These are phyloP conservation scores for Sanchytrium tribonematis DNA, from an alignment of 371 early-diverging fungal genomes.

Conservation along the genomic window DNA sequence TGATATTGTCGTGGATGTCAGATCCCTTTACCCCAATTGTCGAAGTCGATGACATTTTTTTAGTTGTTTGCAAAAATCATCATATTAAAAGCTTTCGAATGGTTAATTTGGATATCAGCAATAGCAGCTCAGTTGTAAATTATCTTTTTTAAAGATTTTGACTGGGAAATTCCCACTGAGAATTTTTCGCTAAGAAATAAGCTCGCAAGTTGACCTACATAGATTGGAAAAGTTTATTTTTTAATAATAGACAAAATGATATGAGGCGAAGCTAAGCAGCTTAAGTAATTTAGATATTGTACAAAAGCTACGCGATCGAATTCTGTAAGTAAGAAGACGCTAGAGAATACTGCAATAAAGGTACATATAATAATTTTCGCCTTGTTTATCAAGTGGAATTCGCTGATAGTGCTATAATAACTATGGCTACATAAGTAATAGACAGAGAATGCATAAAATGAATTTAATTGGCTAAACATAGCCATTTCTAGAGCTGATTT, in stretches of 20 bases:
- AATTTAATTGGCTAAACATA: not conserved
- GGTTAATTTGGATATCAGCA: too few relatives aligned
- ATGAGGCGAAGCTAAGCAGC: not conserved
- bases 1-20: too few relatives aligned
- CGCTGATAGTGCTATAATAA: not conserved
- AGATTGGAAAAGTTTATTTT: not conserved
- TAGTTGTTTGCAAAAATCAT: too few relatives aligned
- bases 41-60: too few relatives aligned
- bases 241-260: not conserved
- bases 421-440: not conserved
- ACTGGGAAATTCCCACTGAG: too few relatives aligned
- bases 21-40: too few relatives aligned
- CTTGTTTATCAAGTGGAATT: not conserved
- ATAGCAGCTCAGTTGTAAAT: too few relatives aligned
- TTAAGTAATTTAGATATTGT: not conserved
- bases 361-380: not conserved
- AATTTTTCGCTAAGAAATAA: too few relatives aligned
- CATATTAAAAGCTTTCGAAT: too few relatives aligned
- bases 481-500: not conserved
- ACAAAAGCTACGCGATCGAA: not conserved
- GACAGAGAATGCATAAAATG: not conserved
- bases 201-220: too few relatives aligned
- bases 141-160: too few relatives aligned
- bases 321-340: not conserved
- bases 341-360: not conserved